These are phyloP conservation scores for Fusarium sp. DNA, from an alignment of 2,329 filamentous ascomycete species.

Conservation along the genomic window DNA sequence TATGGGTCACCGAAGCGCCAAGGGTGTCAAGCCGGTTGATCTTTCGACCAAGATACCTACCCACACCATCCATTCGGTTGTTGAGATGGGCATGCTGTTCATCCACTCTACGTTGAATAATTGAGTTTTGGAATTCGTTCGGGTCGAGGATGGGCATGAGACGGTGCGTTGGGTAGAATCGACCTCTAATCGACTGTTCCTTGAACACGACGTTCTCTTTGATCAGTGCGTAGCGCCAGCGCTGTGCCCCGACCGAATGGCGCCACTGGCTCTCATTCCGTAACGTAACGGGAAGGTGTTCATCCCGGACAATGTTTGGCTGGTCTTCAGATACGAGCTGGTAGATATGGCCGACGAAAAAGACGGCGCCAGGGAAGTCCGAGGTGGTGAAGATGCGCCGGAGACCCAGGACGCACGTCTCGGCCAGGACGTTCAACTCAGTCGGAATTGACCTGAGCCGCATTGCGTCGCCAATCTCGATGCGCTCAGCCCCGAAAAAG, in stretches of 20 bases:
- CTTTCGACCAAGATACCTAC: slow-evolving; percentile 54
- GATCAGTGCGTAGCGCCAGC: slow-evolving; percentile 53
- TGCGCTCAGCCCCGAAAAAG: slow-evolving; percentile 61
- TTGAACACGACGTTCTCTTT: slow-evolving; percentile 58
- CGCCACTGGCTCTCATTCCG: slow-evolving; percentile 54
- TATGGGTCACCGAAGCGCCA: slow-evolving; percentile 53
- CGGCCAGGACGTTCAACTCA: slow-evolving; percentile 48
- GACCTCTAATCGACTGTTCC: slow-evolving; percentile 60
- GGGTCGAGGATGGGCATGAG: slow-evolving; percentile 61
- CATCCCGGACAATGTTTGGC: slow-evolving; percentile 46
- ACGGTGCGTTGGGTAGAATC: slow-evolving; percentile 67
- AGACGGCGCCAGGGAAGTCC: slow-evolving; percentile 48
- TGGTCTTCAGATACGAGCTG: slow-evolving; percentile 45
- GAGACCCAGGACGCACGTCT: slow-evolving; percentile 50
- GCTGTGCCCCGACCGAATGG: slow-evolving; percentile 44
- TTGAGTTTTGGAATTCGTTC: slow-evolving; percentile 48
- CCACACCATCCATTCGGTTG: slow-evolving; percentile 57
- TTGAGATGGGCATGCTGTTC: slow-evolving; percentile 62
- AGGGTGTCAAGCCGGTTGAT: slow-evolving; percentile 54
- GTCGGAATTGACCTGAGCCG: slow-evolving; percentile 55
- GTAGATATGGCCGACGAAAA: slow-evolving; percentile 55
- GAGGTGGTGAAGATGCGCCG: slow-evolving; percentile 52
- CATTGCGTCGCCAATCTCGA: slow-evolving; percentile 59
- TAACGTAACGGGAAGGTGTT: slow-evolving; percentile 54
- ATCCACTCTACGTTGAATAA: slow-evolving; percentile 52